These are phyloP conservation scores for Noccaea caerulescens DNA, from an alignment of 345 rosid species.

Conservation along the genomic window DNA sequence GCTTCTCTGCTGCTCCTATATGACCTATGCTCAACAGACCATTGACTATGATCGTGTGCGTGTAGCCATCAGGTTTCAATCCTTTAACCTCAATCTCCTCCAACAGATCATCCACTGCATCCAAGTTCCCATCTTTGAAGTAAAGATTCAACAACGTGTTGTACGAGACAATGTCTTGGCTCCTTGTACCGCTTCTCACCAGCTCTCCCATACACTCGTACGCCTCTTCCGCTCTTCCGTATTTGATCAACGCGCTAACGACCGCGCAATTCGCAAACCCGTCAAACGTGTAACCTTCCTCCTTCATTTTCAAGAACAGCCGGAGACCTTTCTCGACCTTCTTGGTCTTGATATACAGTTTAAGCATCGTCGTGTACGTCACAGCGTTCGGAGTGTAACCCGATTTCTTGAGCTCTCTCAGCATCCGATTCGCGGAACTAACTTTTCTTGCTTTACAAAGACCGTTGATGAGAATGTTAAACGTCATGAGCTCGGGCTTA, in stretches of 20 bases:
- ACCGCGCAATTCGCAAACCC: conserved; percentile 75
- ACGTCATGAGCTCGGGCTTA: conserved; percentile 58
- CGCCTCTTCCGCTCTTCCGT: conserved; percentile 58
- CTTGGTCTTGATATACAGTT: conserved; percentile 56
- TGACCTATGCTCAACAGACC: conserved; percentile 35
- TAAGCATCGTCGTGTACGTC: conserved; percentile 74
- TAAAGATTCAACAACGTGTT: conserved; percentile 64
- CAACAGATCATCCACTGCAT: conserved; percentile 50
- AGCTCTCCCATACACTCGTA: conserved; percentile 47
- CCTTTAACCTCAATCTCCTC: conserved; percentile 35
- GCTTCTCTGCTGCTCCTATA: conserved; percentile 31
- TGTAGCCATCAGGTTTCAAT: conserved; percentile 37
- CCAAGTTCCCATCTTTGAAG: conserved; percentile 61
- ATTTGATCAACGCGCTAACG: conserved; percentile 63
- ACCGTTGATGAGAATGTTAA: conserved; percentile 74
- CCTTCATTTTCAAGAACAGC: conserved; percentile 56
- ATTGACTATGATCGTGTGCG: conserved; percentile 38
- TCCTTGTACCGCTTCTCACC: conserved; percentile 48
- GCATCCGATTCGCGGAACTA: conserved; percentile 50
- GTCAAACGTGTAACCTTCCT: conserved; percentile 66
- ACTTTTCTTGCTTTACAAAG: conserved; percentile 64
- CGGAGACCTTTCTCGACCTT: conserved; percentile 58
- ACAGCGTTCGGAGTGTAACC: conserved; percentile 64
- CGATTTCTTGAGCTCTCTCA: conserved; percentile 55
- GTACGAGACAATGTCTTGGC: conserved; percentile 49